phyloP scores from a whole-genome alignment of 192 early-diverging fungal genomes.

The Geosiphon pyriformis region DNA sequence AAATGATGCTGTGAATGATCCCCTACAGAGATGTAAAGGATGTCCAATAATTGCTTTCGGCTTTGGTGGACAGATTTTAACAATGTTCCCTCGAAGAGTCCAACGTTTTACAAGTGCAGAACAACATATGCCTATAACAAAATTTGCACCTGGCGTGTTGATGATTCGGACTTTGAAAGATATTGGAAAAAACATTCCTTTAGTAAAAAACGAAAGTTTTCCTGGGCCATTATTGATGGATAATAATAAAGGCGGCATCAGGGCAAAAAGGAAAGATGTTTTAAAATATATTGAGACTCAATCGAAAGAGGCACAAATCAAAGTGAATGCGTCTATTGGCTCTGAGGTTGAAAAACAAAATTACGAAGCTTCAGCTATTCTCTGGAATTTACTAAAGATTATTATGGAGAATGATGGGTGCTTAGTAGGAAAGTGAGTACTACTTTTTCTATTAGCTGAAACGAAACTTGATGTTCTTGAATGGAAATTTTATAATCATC shows the following conservation, averaged over 20 bases:
- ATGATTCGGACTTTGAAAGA: slow-evolving; percentile 44
- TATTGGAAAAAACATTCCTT: slow-evolving; percentile 34
- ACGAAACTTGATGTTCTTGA: background rate
- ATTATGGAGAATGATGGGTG: slow-evolving; percentile 61
- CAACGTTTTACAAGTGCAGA: slow-evolving; percentile 47
- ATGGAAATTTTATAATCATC: background rate
- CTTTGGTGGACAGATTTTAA: slow-evolving; percentile 67
- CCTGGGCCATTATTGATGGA: slow-evolving; percentile 61
- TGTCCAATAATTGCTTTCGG: slow-evolving; percentile 65
- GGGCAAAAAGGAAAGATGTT: slow-evolving; percentile 46
- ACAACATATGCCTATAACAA: slow-evolving; percentile 32
- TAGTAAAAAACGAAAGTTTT: slow-evolving; percentile 30
- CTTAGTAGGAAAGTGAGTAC: slow-evolving; percentile 48
- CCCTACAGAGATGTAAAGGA: slow-evolving; percentile 40
- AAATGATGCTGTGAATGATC: slow-evolving; percentile 30
- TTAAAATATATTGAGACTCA: slow-evolving; percentile 37
- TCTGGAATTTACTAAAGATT: slow-evolving; percentile 60
- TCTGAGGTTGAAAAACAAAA: slow-evolving; percentile 19
- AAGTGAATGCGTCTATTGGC: slow-evolving; percentile 1
- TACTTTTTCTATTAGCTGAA: background rate
- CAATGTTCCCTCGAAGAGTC: slow-evolving; percentile 59
- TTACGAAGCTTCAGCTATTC: slow-evolving; percentile 26
- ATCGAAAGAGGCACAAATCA: slow-evolving; percentile 21
- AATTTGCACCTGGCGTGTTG: slow-evolving; percentile 48
- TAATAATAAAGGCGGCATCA: slow-evolving; percentile 29